Base-by-base conservation (phyloP, 2,329 filamentous ascomycete species). In the Rhinocladiella mackenziei region DNA sequence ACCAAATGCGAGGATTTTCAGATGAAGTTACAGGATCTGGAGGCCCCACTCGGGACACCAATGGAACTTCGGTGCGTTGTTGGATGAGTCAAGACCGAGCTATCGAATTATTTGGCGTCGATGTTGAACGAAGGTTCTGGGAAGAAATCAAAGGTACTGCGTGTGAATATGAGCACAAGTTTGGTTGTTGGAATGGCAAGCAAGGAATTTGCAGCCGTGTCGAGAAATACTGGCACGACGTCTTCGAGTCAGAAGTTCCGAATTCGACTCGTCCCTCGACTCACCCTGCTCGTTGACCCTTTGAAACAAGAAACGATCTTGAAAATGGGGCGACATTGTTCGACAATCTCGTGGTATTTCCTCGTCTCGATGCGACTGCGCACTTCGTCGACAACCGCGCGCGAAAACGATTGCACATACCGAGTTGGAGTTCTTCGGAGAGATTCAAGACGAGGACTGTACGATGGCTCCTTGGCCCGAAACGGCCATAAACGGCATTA, bases 121-220 rank as follows among this genome's bases (percentile, higher is more conserved):
- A 68, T 48, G 48, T 67, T 3, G 66, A 68, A 48, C 60, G 54
- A 34, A 48, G 57, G 11, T 65, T 65, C 30, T 69, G 66, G 66
- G 53, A 53, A 2, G 64, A 67, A 47, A 65, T 68, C 39, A 60
- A 59, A 25, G 62, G 61, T 53, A 62, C 65, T 5, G 65, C 60
- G 8, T 68, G 65, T 46, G 60, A 62, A 35, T 59, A 67, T 14
- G 62, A 68, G 52, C 19, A 61, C 56, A 30, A 62, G 63, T 42
- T 45, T 45, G 22, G 57, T 54, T 36, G 39, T 37, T 68, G 65
- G 62, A 55, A 57, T 11, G 57, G 55, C n/a, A 58, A 58, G 41
- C 54, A 50, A 26, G 57, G 53, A 7, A 60, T 66, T 20, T 69
- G 65, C 40, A 48, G 59, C 37, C 55, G 55, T 6, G 60, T 62